Conservation (phyloP, 768 basidiomycete species). For the Mycena maculata region DNA sequence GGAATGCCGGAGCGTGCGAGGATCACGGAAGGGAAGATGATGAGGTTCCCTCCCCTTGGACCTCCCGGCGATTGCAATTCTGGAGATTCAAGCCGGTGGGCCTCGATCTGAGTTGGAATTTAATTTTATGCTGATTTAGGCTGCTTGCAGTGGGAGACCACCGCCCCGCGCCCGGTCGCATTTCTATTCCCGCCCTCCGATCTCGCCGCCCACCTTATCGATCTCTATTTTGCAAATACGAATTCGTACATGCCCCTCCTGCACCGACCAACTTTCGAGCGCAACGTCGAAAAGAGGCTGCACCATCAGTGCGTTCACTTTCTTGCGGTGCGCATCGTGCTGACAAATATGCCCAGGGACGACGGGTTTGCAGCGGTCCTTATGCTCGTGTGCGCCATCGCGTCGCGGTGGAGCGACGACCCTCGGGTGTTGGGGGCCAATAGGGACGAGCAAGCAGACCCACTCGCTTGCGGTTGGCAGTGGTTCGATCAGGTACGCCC, state of each 20-base stretch:
- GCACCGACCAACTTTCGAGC: slow-evolving; percentile 77
- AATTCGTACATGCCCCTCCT: slow-evolving; percentile 77
- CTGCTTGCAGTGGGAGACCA: slow-evolving; percentile 29
- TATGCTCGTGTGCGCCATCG: slow-evolving; percentile 79
- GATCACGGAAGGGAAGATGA: background rate
- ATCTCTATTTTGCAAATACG: slow-evolving; percentile 69
- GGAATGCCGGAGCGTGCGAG: background rate
- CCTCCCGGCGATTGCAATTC: background rate
- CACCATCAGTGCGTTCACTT: slow-evolving; percentile 50
- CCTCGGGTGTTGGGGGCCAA: slow-evolving; percentile 52
- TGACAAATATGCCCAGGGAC: slow-evolving; percentile 43
- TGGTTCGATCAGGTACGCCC: slow-evolving; percentile 71
- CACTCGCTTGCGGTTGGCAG: slow-evolving; percentile 68
- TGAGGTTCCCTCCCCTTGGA: background rate
- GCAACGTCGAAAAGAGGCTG: slow-evolving; percentile 57
- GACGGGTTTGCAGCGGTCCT: slow-evolving; percentile 67
- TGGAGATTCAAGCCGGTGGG: slow-evolving; percentile 1
- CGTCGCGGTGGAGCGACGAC: slow-evolving; percentile 68
- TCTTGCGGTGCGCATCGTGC: no score
- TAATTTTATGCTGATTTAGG: no score
- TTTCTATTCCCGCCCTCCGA: slow-evolving; percentile 64
- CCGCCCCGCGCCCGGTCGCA: background rate
- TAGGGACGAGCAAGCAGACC: background rate
- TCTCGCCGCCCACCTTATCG: slow-evolving; percentile 63
- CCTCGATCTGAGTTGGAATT: no score